phyloP scores from a whole-genome alignment of 148 eudicot species.

The Rhododendron vialii region DNA sequence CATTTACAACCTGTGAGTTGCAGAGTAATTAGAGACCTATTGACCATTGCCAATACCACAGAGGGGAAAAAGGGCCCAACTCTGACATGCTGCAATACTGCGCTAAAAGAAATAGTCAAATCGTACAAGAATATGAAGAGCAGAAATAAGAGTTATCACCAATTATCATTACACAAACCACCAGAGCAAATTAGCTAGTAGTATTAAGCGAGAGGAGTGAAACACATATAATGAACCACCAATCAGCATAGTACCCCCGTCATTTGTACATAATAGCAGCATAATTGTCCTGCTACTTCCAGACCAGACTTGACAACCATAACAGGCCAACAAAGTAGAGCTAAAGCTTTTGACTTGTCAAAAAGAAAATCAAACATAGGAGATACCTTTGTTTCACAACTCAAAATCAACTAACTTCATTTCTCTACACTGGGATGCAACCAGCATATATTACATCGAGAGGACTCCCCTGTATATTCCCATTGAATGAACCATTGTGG shows the following conservation, averaged over 20 bases:
- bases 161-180: not conserved
- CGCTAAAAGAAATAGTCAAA: not conserved
- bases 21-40: constrained; percentile 1
- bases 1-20: constrained; percentile 80
- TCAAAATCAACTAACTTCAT: not conserved
- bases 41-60: not conserved
- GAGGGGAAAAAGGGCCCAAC: not conserved
- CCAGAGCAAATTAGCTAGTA: not conserved
- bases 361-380: not conserved
- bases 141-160: not conserved
- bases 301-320: not conserved
- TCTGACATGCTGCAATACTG: not conserved
- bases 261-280: not conserved
- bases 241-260: not conserved
- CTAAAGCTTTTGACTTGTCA: too few relatives aligned
- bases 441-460: constrained; percentile 23
- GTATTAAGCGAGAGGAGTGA: not conserved
- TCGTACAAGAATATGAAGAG: not conserved
- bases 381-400: not conserved
- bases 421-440: not conserved
- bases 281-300: not conserved
- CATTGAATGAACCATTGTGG: constrained; percentile 26
- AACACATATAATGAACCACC: not conserved
- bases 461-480: constrained; percentile 68
- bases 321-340: too few relatives aligned